Base-by-base conservation (phyloP, 73 alveolate species). In the Effrenium voratum region DNA sequence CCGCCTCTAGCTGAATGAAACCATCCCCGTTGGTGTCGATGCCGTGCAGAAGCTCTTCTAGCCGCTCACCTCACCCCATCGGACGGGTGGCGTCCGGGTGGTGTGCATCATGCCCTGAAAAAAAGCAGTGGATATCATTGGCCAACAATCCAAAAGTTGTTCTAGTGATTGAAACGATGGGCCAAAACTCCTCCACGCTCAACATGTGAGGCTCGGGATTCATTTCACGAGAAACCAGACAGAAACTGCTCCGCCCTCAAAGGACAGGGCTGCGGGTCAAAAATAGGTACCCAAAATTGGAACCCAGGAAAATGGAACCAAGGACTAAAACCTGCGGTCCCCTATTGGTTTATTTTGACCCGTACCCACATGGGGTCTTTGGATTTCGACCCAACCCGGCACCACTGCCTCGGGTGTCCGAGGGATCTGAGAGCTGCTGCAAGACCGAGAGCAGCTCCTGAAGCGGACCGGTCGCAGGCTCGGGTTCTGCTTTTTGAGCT, bases 11-110 rank as follows among this genome's bases (percentile, higher is more conserved):
- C 49, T 87, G 95, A 49, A 87, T 87, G 84, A 87, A 49, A 40
- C 95, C 95, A 63, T 87, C 95, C 32, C 95, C 95, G 38, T 87
- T 47, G 16, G 95, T 87, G 49, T 87, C 95, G 50, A 87, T 87
- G 12, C 59, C 68, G 40, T 36, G 57, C 70, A 87, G 49, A 12
- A 87, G 95, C 85, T 87, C 95, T 40, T 87, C 95, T 24, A 87
- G 68, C 41, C 95, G 83, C 73, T 87, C 95, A 44, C 95, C 95
- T 87, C 40, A 4, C 5, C 15, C 75, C 8, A 22, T 32, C 40
- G 34, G 40, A 36, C 30, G 30, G 30, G 75, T 32, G 75, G 12
- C 28, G 15, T 55, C 10, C 30, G 68, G 68, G 10, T 55, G 22
- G 10, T 13, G 68, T 10, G 10, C 10, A 55, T 13, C 30, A 55